phyloP scores from a whole-genome alignment of 2,329 filamentous ascomycete genomes.

The Xenoacremonium recifei region DNA sequence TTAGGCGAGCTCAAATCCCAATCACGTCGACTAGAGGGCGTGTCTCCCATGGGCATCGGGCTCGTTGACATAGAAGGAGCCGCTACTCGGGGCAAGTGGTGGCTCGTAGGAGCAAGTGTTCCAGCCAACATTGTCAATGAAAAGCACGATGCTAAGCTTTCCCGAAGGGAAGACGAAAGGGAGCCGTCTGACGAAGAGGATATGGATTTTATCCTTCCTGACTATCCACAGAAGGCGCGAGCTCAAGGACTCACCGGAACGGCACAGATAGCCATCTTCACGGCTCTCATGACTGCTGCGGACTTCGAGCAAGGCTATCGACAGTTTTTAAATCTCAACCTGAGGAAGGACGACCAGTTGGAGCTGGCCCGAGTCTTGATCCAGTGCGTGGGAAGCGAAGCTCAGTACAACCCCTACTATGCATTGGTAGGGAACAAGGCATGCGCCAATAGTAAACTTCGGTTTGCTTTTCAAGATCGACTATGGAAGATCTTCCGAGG shows the following conservation, averaged over 20 bases:
- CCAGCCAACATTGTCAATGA: constrained; percentile 31
- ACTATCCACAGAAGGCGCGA: constrained; percentile 70
- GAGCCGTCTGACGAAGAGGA: constrained; percentile 43
- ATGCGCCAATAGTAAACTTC: constrained; percentile 71
- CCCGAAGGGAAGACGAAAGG: constrained; percentile 23
- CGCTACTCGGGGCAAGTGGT: constrained; percentile 93
- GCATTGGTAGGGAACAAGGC: constrained; percentile 78
- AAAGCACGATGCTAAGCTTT: constrained; percentile 21
- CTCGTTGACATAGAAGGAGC: constrained; percentile 79
- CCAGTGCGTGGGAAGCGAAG: constrained; percentile 81
- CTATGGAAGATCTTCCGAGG: constrained; percentile 83
- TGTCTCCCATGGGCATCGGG: constrained; percentile 78
- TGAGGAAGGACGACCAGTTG: constrained; percentile 82
- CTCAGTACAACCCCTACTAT: constrained; percentile 90
- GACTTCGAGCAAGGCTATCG: constrained; percentile 82
- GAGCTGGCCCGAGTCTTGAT: constrained; percentile 87
- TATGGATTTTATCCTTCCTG: constrained; percentile 54
- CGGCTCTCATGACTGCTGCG: constrained; percentile 80
- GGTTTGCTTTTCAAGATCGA: constrained; percentile 83
- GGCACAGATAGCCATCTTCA: constrained; percentile 86
- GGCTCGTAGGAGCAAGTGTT: constrained; percentile 97
- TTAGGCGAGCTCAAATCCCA: constrained; percentile 71
- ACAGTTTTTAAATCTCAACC: constrained; percentile 74
- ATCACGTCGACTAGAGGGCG: constrained; percentile 62
- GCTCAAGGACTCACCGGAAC: constrained; percentile 86